Conservation (phyloP, 139 green algal species). For the Eudorina sp. region DNA sequence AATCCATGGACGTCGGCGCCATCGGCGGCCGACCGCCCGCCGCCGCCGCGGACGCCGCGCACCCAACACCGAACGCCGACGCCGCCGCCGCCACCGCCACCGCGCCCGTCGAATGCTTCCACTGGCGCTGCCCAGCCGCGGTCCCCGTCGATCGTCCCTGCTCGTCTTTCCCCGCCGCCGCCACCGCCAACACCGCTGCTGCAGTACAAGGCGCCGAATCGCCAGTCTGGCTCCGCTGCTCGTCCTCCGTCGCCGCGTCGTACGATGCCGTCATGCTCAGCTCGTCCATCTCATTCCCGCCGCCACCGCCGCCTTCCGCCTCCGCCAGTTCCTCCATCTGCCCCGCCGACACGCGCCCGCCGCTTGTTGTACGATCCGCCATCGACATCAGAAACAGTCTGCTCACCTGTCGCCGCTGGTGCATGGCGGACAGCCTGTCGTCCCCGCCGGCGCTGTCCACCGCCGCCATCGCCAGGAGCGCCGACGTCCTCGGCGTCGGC, state of each 20-base stretch:
- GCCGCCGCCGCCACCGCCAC: background rate
- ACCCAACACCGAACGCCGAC: too few relatives aligned
- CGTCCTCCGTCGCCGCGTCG: background rate
- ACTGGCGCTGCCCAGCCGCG: too few relatives aligned
- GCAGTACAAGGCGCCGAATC: too few relatives aligned
- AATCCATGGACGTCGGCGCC: background rate
- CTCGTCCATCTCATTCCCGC: background rate
- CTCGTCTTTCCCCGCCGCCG: too few relatives aligned
- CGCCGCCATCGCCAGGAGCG: background rate
- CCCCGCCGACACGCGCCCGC: background rate
- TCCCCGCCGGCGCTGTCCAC: background rate
- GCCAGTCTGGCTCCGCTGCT: too few relatives aligned
- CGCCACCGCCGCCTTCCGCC: background rate
- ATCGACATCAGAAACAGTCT: slow-evolving; percentile 27
- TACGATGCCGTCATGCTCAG: slow-evolving; percentile 1
- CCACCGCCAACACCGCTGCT: too few relatives aligned
- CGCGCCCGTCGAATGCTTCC: too few relatives aligned
- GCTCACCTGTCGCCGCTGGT: background rate
- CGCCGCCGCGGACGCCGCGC: background rate
- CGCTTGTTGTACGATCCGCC: background rate
- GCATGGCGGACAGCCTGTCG: background rate
- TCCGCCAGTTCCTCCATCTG: background rate
- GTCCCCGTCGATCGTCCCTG: too few relatives aligned
- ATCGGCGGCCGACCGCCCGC: background rate
- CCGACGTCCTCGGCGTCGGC: background rate